Percentiles rank a stretch among this genome's conserved stretches.
phyloP scores from a whole-genome alignment of 116 monocot genomes.

The Dioscorea cayenensis region DNA sequence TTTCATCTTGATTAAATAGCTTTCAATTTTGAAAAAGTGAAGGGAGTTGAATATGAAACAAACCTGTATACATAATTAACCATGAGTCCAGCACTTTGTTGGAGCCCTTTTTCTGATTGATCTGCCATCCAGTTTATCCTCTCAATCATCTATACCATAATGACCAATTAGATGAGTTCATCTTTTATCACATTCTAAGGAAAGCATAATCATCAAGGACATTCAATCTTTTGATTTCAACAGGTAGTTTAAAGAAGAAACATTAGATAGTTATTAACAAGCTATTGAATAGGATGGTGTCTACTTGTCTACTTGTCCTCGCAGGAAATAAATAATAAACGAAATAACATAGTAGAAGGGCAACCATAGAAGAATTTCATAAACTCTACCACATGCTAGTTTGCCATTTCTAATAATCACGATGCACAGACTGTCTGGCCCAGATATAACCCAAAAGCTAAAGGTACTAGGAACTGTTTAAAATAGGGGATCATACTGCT shows the following conservation, averaged over 20 bases:
- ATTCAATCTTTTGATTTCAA: neutral
- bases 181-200: neutral
- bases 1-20: neutral
- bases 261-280: neutral
- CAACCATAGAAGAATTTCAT: too few relatives aligned
- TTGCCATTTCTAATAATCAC: too few relatives aligned
- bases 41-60: neutral
- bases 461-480: neutral
- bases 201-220: neutral
- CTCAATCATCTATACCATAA: slow-evolving; percentile 39
- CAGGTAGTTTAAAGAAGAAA: neutral
- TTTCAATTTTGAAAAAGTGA: neutral
- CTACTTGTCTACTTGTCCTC: neutral
- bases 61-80: slow-evolving; percentile 76
- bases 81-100: slow-evolving; percentile 71
- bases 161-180: neutral
- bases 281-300: neutral
- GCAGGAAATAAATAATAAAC: too few relatives aligned
- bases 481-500: slow-evolving; percentile 44
- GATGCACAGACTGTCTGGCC: too few relatives aligned
- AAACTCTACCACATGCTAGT: too few relatives aligned
- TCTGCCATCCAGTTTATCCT: slow-evolving; percentile 78
- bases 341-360: too few relatives aligned
- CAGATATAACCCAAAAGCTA: neutral
- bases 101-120: slow-evolving; percentile 54